These are phyloP conservation scores for Ananas comosus DNA, from an alignment of 176 grass and related monocot genomes.

Conservation along the genomic window DNA sequence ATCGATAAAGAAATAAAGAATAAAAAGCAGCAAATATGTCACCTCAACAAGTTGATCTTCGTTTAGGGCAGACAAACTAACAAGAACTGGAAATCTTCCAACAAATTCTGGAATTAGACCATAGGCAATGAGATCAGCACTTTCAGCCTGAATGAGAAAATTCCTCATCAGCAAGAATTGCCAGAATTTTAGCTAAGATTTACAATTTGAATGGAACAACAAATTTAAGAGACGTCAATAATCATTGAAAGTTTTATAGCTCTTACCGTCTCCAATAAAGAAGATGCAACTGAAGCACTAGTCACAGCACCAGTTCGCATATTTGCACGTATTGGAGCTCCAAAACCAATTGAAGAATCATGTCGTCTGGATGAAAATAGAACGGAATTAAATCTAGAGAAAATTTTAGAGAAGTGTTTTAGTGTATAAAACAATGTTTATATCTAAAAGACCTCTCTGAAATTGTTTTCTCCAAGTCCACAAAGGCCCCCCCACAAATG, in stretches of 20 bases:
- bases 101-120: slow-evolving; percentile 70
- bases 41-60: slow-evolving; percentile 75
- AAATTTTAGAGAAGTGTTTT: neutral
- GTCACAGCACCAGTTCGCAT: slow-evolving; percentile 40
- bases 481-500: slow-evolving; percentile 68
- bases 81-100: slow-evolving; percentile 71
- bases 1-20: slow-evolving; percentile 12
- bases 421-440: slow-evolving; percentile 7
- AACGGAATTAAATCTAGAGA: neutral
- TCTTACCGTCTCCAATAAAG: slow-evolving; percentile 65
- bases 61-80: slow-evolving; percentile 53
- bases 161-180: slow-evolving; percentile 5
- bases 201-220: neutral
- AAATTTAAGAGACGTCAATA: neutral
- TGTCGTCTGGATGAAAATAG: slow-evolving; percentile 35
- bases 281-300: slow-evolving; percentile 49
- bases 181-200: neutral
- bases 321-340: slow-evolving; percentile 57
- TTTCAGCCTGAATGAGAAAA: slow-evolving; percentile 49
- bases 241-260: slow-evolving; percentile 3
- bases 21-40: slow-evolving; percentile 1
- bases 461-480: slow-evolving; percentile 73
- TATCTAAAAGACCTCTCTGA: slow-evolving; percentile 47
- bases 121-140: slow-evolving; percentile 61
- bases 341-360: slow-evolving; percentile 73